Evolutionary conservation across 495 filamentous ascomycete genomes (phyloP).

Genomic region (Hyaloscypha variabilis): DNA sequence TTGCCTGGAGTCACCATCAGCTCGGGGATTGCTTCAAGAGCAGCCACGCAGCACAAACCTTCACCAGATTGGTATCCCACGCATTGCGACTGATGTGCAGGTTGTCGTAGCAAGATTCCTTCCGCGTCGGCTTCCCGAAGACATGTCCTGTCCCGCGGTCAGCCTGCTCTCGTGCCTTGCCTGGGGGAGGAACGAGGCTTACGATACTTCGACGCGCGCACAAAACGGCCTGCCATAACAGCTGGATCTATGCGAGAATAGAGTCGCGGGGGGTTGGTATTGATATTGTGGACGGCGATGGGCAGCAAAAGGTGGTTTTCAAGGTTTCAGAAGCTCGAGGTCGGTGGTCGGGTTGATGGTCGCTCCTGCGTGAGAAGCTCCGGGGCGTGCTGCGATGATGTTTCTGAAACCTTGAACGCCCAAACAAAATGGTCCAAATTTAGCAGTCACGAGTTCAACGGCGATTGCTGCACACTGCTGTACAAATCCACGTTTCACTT

Average conservation of each 20-base stretch:
- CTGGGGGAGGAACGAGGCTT: conserved; percentile 42
- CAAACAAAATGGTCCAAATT: background rate
- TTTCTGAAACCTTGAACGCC: background rate
- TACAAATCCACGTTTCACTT: conserved; percentile 12
- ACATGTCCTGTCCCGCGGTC: conserved; percentile 75
- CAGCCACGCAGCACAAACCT: conserved; percentile 55
- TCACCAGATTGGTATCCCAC: conserved; percentile 98
- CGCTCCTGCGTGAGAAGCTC: background rate
- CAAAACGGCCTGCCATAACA: conserved; percentile 92
- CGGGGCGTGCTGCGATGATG: background rate
- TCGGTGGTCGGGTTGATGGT: background rate
- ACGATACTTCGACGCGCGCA: conserved; percentile 98
- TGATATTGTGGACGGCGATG: conserved; percentile 8
- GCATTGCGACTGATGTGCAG: conserved; percentile 93
- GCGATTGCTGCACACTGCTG: background rate
- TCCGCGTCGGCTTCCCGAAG: conserved; percentile 90
- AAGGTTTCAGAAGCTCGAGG: background rate
- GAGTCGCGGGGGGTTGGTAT: conserved; percentile 1
- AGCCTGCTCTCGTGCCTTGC: conserved; percentile 24
- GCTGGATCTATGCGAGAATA: background rate
- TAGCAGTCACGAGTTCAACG: background rate
- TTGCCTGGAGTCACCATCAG: conserved; percentile 60
- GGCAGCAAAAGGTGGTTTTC: background rate
- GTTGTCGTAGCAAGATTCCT: conserved; percentile 96
- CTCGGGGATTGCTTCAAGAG: conserved; percentile 2